phyloP scores from a whole-genome alignment of 2,329 filamentous ascomycete species.

The Sordariomycetes sp. region DNA sequence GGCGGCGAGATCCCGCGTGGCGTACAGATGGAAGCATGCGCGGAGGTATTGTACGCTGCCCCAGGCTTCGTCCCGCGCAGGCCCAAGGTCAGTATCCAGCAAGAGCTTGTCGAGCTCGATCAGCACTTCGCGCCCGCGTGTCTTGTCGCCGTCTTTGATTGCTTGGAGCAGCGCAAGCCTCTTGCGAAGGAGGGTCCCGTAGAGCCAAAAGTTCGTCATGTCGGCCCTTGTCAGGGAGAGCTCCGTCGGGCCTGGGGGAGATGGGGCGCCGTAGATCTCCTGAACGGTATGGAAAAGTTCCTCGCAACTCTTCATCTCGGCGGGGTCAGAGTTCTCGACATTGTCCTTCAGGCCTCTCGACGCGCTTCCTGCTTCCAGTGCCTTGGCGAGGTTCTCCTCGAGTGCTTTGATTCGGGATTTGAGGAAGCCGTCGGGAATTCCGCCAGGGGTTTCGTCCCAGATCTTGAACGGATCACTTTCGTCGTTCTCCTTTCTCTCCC shows the following conservation, averaged over 20 bases:
- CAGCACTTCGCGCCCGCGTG: neutral
- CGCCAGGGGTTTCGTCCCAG: neutral
- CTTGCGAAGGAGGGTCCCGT: neutral
- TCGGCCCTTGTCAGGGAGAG: neutral
- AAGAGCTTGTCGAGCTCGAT: neutral
- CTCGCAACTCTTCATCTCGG: neutral
- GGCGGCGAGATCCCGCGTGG: neutral
- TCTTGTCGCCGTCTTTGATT: neutral
- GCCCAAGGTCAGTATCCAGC: neutral
- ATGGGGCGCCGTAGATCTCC: neutral
- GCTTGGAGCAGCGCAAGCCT: neutral
- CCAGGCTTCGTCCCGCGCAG: neutral
- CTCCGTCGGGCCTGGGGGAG: neutral
- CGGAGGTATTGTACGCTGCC: neutral
- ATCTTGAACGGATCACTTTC: neutral
- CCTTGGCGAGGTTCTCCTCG: neutral
- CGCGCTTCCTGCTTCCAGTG: neutral
- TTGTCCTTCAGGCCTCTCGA: neutral
- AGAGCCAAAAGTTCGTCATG: neutral
- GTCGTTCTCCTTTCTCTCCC: neutral
- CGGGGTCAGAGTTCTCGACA: neutral
- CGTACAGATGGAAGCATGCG: neutral
- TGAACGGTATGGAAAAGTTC: neutral
- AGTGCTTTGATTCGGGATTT: neutral
- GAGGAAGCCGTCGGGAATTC: neutral